Percentiles rank a stretch among this genome's conserved stretches.
These are phyloP conservation scores for Penicillium manginii DNA, from an alignment of 495 filamentous ascomycete genomes.

Conservation along the genomic window DNA sequence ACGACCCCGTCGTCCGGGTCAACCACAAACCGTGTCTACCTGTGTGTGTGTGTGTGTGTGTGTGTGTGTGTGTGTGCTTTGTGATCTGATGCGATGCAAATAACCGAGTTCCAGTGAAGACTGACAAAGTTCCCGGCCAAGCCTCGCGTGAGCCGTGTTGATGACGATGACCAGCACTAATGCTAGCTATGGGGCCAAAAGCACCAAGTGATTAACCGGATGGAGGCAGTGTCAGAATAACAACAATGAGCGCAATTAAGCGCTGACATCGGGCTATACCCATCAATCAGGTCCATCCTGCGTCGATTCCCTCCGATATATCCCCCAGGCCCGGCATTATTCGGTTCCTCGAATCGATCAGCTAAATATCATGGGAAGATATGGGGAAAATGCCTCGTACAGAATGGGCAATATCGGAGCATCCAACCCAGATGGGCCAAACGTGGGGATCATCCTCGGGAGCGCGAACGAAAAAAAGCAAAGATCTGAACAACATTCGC, in stretches of 20 bases:
- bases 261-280: neutral
- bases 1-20: neutral
- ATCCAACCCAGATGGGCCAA: neutral
- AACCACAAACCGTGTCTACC: neutral
- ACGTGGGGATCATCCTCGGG: constrained; percentile 2
- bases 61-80: neutral
- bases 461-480: constrained; percentile 1
- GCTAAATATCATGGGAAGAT: neutral
- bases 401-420: neutral
- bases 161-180: constrained; percentile 2
- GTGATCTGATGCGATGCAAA: neutral
- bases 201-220: neutral
- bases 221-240: neutral
- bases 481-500: constrained; percentile 15
- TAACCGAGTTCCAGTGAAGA: neutral
- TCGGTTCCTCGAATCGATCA: neutral
- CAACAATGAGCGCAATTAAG: neutral
- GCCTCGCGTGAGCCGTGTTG: neutral
- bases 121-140: neutral
- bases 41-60: neutral
- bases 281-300: neutral
- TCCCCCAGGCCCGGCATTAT: neutral
- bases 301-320: neutral
- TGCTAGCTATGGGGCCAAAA: neutral
- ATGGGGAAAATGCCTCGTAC: too few species aligned